A percentile compares a stretch with the other conserved stretches of the same genome.
Evolutionary conservation across 2,329 filamentous ascomycete genomes (phyloP).

Genomic region (Ceratocystis cacaofunesta): DNA sequence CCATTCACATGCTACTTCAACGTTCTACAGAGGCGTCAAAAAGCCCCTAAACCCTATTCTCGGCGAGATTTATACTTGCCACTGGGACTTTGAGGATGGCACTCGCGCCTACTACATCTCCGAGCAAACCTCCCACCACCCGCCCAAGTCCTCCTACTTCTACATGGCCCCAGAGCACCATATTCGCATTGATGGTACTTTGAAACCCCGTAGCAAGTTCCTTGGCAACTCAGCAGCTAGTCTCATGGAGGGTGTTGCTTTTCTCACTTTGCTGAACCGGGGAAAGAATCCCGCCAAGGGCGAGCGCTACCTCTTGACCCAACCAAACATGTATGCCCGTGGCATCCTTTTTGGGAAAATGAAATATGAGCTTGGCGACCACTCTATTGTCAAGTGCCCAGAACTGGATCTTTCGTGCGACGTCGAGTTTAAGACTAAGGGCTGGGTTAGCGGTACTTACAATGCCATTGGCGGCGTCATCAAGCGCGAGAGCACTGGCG

Average conservation of each 20-base stretch:
- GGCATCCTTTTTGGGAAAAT: conserved; percentile 97
- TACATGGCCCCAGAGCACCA: conserved; percentile 91
- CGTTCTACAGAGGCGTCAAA: conserved; percentile 64
- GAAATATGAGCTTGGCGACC: conserved; percentile 97
- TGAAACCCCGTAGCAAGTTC: conserved; percentile 91
- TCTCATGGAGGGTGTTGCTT: conserved; percentile 93
- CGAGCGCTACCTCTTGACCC: conserved; percentile 86
- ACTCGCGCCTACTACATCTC: conserved; percentile 90
- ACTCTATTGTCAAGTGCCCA: conserved; percentile 82
- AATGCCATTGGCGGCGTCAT: conserved; percentile 89
- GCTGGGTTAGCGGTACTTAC: conserved; percentile 91
- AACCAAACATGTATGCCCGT: conserved; percentile 97
- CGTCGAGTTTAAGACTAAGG: conserved; percentile 96
- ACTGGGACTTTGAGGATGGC: conserved; percentile 78
- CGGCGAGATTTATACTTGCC: conserved; percentile 86
- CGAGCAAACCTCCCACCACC: conserved; percentile 95
- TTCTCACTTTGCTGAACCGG: conserved; percentile 67
- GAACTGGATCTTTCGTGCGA: conserved; percentile 77
- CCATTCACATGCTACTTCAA: conserved; percentile 5
- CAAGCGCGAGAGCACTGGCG: conserved; percentile 73
- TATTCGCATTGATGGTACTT: conserved; percentile 85
- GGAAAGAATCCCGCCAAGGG: conserved; percentile 49
- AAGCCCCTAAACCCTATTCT: conserved; percentile 95
- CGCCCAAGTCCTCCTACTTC: conserved; percentile 97
- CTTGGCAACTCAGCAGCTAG: conserved; percentile 94